These are phyloP conservation scores for Geoglossum glabrum DNA, from an alignment of 495 filamentous ascomycete genomes.

Conservation along the genomic window DNA sequence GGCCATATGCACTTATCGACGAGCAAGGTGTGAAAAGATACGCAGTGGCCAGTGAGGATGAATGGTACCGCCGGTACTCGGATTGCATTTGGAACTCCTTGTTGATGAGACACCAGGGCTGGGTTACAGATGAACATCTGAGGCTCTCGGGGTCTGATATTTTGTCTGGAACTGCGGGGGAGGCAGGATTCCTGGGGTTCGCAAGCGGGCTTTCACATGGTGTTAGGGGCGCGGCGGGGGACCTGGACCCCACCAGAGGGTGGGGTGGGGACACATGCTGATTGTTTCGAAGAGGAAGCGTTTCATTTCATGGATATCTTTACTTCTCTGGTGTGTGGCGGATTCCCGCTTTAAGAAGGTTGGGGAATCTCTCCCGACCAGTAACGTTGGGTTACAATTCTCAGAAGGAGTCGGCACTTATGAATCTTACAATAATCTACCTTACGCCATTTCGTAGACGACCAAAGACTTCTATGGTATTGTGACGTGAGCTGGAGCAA, in stretches of 20 bases:
- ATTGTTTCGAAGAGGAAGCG: neutral
- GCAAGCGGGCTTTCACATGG: neutral
- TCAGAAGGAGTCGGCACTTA: too few species aligned
- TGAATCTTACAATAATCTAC: too few species aligned
- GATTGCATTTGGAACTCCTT: neutral
- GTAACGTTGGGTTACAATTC: too few species aligned
- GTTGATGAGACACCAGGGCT: neutral
- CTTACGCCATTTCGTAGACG: too few species aligned
- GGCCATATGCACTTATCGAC: conserved; percentile 24
- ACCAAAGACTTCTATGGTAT: too few species aligned
- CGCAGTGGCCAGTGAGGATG: conserved; percentile 6
- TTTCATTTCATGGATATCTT: too few species aligned
- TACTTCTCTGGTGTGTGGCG: too few species aligned
- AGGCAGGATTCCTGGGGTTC: neutral
- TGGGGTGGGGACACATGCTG: neutral
- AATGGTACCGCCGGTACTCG: neutral
- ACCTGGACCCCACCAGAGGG: neutral
- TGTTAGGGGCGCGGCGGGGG: neutral
- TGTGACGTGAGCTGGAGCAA: too few species aligned
- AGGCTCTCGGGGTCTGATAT: neutral
- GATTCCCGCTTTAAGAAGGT: too few species aligned
- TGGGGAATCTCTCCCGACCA: too few species aligned
- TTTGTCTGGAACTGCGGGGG: neutral
- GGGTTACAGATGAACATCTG: neutral
- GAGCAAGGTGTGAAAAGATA: conserved; percentile 19